Percentiles rank a stretch among this genome's conserved stretches.
Conservation (phyloP, 2,329 filamentous ascomycete genomes). For the Penicillium sp. region DNA sequence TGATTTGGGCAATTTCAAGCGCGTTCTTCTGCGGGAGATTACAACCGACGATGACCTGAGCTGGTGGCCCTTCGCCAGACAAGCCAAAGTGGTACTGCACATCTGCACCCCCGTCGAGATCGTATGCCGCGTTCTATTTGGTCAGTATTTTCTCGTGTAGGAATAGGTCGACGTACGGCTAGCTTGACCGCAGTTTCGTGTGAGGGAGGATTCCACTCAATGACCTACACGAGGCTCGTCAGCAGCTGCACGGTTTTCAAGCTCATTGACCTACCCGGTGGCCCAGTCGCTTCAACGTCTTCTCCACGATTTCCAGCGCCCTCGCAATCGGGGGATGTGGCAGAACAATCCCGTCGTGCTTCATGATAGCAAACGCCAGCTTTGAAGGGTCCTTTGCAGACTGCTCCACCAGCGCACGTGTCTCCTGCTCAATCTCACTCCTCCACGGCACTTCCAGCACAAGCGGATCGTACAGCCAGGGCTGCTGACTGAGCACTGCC, state of each 20-base stretch:
- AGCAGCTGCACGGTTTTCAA: not conserved
- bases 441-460: constrained; percentile 71
- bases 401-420: constrained; percentile 45
- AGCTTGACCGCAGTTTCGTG: constrained; percentile 50
- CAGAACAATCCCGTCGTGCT: constrained; percentile 55
- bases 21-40: constrained; percentile 45
- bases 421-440: constrained; percentile 46
- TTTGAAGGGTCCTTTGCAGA: constrained; percentile 36
- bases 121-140: constrained; percentile 28
- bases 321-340: constrained; percentile 64
- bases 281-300: constrained; percentile 56
- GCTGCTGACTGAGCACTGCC: constrained; percentile 60
- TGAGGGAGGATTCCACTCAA: constrained; percentile 63
- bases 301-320: constrained; percentile 57
- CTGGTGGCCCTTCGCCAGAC: constrained; percentile 59
- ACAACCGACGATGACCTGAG: constrained; percentile 46
- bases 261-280: constrained; percentile 47
- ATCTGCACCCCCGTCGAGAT: constrained; percentile 57
- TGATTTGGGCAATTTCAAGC: constrained; percentile 52
- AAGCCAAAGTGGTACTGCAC: constrained; percentile 56
- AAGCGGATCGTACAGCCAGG: constrained; percentile 70
- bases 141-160: constrained; percentile 17
- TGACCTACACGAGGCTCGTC: constrained; percentile 41
- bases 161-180: constrained; percentile 38
- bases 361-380: constrained; percentile 61